Conservation (phyloP, 768 basidiomycete genomes). For the Trametes elegans region DNA sequence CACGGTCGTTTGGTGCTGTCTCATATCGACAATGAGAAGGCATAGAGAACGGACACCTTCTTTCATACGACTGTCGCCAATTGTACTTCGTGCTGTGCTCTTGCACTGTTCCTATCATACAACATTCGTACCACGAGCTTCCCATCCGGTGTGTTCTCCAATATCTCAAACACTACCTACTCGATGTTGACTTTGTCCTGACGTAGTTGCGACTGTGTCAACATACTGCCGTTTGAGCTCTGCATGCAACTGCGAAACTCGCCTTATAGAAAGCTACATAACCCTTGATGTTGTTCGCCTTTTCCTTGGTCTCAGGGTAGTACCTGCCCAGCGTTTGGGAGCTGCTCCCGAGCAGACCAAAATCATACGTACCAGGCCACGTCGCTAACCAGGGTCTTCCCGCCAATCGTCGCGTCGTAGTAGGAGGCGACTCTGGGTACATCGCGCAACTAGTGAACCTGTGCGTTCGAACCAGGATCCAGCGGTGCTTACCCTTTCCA, state of each 20-base stretch:
- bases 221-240: too few relatives aligned
- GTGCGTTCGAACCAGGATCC: background rate
- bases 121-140: too few relatives aligned
- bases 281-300: conserved; percentile 59
- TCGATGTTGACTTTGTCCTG: conserved; percentile 42
- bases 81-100: too few relatives aligned
- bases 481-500: conserved; percentile 65
- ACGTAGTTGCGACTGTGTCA: too few relatives aligned
- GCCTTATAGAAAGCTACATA: conserved; percentile 83
- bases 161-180: conserved; percentile 2
- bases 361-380: conserved; percentile 58
- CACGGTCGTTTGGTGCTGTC: too few relatives aligned
- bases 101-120: too few relatives aligned
- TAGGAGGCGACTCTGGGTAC: conserved; percentile 56
- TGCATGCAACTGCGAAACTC: too few relatives aligned
- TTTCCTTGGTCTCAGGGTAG: conserved; percentile 55
- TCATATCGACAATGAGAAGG: too few relatives aligned
- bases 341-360: background rate
- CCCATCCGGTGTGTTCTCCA: background rate
- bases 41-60: too few relatives aligned
- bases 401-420: conserved; percentile 54
- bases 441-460: too few relatives aligned
- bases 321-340: conserved; percentile 50
- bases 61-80: too few relatives aligned
- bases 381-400: conserved; percentile 46